Evolutionary conservation across 768 basidiomycete genomes (phyloP), one percentile per base, ranked within the genome.

Genomic region (Leccinum ochraceum): DNA sequence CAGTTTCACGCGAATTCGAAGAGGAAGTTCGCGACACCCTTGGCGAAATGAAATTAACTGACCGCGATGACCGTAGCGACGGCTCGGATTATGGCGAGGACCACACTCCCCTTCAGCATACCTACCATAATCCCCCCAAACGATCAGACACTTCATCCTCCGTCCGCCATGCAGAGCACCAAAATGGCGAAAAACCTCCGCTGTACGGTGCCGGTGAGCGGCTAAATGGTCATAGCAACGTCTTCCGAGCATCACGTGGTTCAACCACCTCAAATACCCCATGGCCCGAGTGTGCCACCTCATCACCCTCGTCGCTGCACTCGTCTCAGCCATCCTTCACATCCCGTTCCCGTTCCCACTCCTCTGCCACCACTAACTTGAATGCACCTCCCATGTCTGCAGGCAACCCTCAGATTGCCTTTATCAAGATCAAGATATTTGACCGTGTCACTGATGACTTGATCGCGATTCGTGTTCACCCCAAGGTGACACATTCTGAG

Each of bases 381-480:
- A 90, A 86, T 67, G 84, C 78, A 32, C 90, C 90, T 11, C 80
- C 87, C 22, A 89, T 93, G 67, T 93, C 91, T 54, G 85, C 87
- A 17, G 83, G 82, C 50, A 91, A 90, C 63, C 86, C 87, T 6
- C 88, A 92, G 69, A 86, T 88, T 14, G 91, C 95, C 24, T 98
- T 95, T 76, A 83, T 98, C 66, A 99, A 98, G 78, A 97, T 99
- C 78, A 99, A 99, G 78, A 94, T 99, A 50, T 97, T 97, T 73
- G 92, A 97, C 76, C 86, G 92, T 42, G 81, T 89, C 58, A 89
- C 94, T 26, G 95, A 98, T 71, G 97, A 99, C 74, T 79, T 98
- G 57, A 94, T 98, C 63, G 97, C 97, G 4, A 97, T 98, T 58
- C 88, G 97, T 14, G 96, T 98, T 30, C 95, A 96, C 71, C 97